phyloP scores from a whole-genome alignment of 345 rosid species.

The Gossypium ekmanianum region DNA sequence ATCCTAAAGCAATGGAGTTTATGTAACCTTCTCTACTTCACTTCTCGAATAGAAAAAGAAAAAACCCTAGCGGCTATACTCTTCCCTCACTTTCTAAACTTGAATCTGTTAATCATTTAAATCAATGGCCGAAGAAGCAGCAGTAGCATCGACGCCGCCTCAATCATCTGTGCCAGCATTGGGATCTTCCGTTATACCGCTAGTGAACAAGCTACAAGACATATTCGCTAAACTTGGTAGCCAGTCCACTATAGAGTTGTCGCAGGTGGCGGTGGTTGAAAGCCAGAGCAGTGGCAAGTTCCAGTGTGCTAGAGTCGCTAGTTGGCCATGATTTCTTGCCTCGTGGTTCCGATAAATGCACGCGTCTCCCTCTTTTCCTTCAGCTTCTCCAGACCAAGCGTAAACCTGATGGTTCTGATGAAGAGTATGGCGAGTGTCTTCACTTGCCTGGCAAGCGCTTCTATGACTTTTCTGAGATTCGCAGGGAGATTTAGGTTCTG shows the following conservation, averaged over 20 bases:
- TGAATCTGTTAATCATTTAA: conserved; percentile 8
- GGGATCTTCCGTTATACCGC: conserved; percentile 87
- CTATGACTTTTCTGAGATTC: conserved; percentile 85
- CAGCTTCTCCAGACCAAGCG: conserved; percentile 87
- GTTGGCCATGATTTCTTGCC: conserved; percentile 98
- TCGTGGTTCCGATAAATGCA: conserved; percentile 83
- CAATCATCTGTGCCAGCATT: conserved; percentile 41
- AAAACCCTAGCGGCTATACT: too few species aligned
- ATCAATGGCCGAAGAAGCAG: conserved; percentile 26
- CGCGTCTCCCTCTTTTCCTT: conserved; percentile 92
- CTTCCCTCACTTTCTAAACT: too few species aligned
- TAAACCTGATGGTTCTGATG: conserved; percentile 55
- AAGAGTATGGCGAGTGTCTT: conserved; percentile 93
- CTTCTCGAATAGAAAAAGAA: too few species aligned
- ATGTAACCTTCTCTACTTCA: too few species aligned
- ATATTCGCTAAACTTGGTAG: conserved; percentile 92
- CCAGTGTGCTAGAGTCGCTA: conserved; percentile 92
- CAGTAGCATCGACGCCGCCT: conserved; percentile 25
- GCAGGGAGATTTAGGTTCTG: conserved; percentile 82
- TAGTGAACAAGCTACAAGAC: conserved; percentile 91
- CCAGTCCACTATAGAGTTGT: conserved; percentile 87
- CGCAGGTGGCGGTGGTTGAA: conserved; percentile 98
- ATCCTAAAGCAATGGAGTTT: too few species aligned
- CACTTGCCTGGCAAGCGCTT: conserved; percentile 76
- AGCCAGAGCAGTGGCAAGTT: conserved; percentile 99